Conservation (phyloP, 1,284 basidiomycete species). For the Erythrobasidium hasegawianum region DNA sequence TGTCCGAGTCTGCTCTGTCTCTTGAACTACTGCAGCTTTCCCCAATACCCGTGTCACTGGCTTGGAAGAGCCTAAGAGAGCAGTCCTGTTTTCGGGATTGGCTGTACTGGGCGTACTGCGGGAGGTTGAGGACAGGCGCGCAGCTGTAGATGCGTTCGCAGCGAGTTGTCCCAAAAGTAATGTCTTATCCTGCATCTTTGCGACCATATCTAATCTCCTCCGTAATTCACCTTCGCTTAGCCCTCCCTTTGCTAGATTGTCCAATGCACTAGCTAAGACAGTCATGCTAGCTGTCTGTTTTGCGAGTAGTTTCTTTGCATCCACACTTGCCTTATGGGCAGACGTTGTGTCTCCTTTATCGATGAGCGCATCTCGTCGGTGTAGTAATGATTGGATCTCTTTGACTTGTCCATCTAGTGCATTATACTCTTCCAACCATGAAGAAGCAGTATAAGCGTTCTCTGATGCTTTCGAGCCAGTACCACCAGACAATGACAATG, state of each 20-base stretch:
- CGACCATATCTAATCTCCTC: slow-evolving; percentile 76
- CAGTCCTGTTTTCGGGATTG: not conserved
- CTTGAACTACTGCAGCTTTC: slow-evolving; percentile 56
- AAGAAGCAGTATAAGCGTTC: slow-evolving; percentile 60
- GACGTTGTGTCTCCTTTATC: slow-evolving; percentile 66
- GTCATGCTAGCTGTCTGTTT: slow-evolving; percentile 63
- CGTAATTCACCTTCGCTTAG: slow-evolving; percentile 53
- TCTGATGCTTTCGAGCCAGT: not conserved
- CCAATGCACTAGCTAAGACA: slow-evolving; percentile 36
- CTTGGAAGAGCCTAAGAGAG: slow-evolving; percentile 22
- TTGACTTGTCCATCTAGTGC: slow-evolving; percentile 70
- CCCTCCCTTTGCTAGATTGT: slow-evolving; percentile 34
- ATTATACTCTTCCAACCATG: slow-evolving; percentile 80
- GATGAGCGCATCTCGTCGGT: slow-evolving; percentile 77
- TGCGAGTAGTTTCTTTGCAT: slow-evolving; percentile 76
- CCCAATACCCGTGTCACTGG: slow-evolving; percentile 54
- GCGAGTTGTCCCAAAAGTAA: slow-evolving; percentile 75
- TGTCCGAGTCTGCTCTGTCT: slow-evolving; percentile 79
- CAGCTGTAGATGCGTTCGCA: slow-evolving; percentile 52
- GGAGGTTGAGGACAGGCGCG: slow-evolving; percentile 19
- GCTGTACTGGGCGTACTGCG: not conserved
- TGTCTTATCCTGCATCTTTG: slow-evolving; percentile 75
- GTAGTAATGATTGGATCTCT: slow-evolving; percentile 73
- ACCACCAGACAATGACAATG: not conserved
- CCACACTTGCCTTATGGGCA: slow-evolving; percentile 73